Conservation (phyloP, 768 basidiomycete species). For the Suillus variegatus region DNA sequence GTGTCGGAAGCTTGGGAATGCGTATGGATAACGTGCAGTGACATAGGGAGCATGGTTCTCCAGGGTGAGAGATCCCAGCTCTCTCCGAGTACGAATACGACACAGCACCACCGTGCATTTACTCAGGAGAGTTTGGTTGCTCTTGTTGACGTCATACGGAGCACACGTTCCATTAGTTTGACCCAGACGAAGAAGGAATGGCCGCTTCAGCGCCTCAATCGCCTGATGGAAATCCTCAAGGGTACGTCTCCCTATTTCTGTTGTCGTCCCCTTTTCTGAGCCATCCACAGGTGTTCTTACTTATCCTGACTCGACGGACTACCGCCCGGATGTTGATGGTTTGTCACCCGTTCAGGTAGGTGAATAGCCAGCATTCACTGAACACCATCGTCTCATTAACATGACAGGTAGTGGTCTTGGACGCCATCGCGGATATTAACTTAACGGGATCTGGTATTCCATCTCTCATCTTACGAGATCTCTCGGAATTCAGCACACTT, state of each 20-base stretch:
- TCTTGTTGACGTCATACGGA: conserved; percentile 71
- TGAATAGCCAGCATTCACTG: not conserved
- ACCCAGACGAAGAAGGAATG: conserved; percentile 55
- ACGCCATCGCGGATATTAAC: conserved; percentile 68
- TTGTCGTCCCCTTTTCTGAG: not conserved
- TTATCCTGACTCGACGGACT: conserved; percentile 82
- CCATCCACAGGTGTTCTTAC: conserved; percentile 62
- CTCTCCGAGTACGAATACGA: conserved; percentile 16
- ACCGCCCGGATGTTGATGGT: conserved; percentile 83
- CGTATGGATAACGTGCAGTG: conserved; percentile 71
- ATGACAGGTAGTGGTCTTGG: conserved; percentile 66
- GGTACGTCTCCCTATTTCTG: conserved; percentile 36
- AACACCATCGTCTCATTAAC: conserved; percentile 11
- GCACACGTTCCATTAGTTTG: conserved; percentile 53
- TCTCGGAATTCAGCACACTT: conserved; percentile 85
- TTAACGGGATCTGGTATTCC: conserved; percentile 60
- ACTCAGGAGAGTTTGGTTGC: conserved; percentile 83
- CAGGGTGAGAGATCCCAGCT: conserved; percentile 22
- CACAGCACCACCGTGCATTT: conserved; percentile 15
- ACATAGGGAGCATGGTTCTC: conserved; percentile 58
- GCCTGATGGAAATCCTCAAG: conserved; percentile 80
- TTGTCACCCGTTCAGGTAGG: conserved; percentile 79
- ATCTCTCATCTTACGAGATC: conserved; percentile 77
- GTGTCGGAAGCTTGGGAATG: conserved; percentile 55
- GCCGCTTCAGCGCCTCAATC: conserved; percentile 60